Conservation (phyloP, 108 stramenopile species). For the Nitzschia palea region DNA sequence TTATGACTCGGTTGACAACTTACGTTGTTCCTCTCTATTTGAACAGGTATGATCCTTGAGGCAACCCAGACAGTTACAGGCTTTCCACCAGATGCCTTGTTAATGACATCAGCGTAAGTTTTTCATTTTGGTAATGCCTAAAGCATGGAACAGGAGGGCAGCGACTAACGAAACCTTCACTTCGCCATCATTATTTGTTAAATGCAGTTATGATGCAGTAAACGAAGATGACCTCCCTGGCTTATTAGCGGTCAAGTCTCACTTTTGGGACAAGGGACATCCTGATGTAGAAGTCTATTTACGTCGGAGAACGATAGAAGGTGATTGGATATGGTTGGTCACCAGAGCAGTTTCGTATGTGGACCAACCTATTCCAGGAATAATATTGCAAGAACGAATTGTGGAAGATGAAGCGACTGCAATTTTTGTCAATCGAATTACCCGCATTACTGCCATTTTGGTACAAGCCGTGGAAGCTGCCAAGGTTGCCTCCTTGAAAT, state of each 20-base stretch:
- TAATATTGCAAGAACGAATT: constrained; percentile 56
- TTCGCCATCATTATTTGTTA: background rate
- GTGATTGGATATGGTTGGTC: constrained; percentile 75
- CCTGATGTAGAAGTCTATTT: constrained; percentile 77
- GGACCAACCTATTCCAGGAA: constrained; percentile 64
- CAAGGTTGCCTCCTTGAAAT: constrained; percentile 18
- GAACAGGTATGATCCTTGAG: constrained; percentile 78
- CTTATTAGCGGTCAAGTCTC: constrained; percentile 70
- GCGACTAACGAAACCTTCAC: no score
- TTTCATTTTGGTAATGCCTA: no score
- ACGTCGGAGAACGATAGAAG: constrained; percentile 61
- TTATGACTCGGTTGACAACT: background rate
- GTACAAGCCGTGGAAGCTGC: constrained; percentile 71
- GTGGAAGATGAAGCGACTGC: constrained; percentile 42
- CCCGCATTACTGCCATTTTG: constrained; percentile 65
- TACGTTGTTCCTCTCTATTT: background rate
- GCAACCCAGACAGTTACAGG: constrained; percentile 82
- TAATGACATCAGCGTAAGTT: constrained; percentile 83
- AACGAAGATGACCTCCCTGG: constrained; percentile 80
- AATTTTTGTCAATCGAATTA: constrained; percentile 50
- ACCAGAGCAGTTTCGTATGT: constrained; percentile 71
- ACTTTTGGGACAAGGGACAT: constrained; percentile 81
- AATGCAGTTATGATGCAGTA: constrained; percentile 67
- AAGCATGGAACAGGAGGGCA: no score
- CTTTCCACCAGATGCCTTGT: constrained; percentile 66